These are phyloP conservation scores for Cystobasidium sp. DNA, from an alignment of 1,284 basidiomycete genomes.

Conservation along the genomic window DNA sequence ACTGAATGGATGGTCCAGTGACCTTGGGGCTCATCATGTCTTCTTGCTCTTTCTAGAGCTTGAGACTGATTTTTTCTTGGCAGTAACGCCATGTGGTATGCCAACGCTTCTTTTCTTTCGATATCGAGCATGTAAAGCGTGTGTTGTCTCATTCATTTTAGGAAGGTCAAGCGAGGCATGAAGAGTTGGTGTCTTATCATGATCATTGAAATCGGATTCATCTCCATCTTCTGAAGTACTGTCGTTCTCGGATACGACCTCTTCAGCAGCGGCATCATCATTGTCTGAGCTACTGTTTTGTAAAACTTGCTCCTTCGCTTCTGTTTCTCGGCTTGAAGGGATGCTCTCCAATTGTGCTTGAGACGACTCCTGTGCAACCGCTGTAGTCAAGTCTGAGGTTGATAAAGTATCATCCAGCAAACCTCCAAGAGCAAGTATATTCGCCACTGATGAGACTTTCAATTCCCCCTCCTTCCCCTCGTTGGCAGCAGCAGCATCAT, in stretches of 20 bases:
- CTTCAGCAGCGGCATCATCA: neutral
- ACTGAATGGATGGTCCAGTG: too few species aligned
- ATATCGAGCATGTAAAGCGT: neutral
- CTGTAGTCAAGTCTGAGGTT: neutral
- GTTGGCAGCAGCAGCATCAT: neutral
- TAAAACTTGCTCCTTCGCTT: neutral
- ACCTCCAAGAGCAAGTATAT: conserved; percentile 11
- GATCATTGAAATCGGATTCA: neutral
- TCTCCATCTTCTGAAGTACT: neutral
- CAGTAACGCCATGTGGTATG: conserved; percentile 4
- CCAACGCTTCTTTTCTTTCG: conserved; percentile 13
- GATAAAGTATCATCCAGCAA: conserved; percentile 9
- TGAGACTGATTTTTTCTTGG: neutral
- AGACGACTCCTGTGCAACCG: too few species aligned
- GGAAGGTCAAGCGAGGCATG: neutral
- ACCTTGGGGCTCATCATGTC: neutral
- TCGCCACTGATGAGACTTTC: neutral
- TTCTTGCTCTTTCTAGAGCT: conserved; percentile 8
- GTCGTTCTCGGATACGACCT: neutral
- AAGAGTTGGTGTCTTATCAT: conserved; percentile 17
- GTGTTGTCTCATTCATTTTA: conserved; percentile 4
- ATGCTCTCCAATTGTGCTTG: too few species aligned
- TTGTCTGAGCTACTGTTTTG: neutral
- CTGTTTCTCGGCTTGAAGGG: neutral
- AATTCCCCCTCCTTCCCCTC: neutral